These are phyloP conservation scores for Irpex rosettiformis DNA, from an alignment of 1,284 basidiomycete species.

Conservation along the genomic window DNA sequence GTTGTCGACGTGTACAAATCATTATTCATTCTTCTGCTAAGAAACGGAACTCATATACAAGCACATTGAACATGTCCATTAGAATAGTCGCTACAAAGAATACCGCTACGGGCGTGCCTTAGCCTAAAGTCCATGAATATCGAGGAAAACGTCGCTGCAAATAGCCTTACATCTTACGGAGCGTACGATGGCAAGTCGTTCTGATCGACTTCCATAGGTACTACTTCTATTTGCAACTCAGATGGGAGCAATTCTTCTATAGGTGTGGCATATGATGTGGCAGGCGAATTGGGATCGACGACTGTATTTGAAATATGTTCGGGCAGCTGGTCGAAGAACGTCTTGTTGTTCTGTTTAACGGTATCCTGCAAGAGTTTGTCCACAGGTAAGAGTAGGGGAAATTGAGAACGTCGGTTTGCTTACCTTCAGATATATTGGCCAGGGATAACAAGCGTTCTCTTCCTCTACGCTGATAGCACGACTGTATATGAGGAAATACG, in stretches of 20 bases:
- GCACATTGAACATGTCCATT: no score
- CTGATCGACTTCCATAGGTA: constrained; percentile 8
- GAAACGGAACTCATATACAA: no score
- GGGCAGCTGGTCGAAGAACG: constrained; percentile 26
- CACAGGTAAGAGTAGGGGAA: background rate
- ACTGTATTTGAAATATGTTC: constrained; percentile 20
- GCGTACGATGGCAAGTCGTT: background rate
- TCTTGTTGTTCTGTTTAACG: constrained; percentile 31
- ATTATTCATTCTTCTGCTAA: no score
- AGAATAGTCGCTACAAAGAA: no score
- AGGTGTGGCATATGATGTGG: constrained; percentile 18
- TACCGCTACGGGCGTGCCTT: no score
- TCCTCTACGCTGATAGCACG: constrained; percentile 40
- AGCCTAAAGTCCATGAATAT: background rate
- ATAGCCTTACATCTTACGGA: background rate
- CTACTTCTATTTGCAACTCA: background rate
- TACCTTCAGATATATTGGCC: constrained; percentile 43
- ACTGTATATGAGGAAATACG: constrained; percentile 72
- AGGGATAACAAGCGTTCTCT: constrained; percentile 27
- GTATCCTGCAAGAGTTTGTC: constrained; percentile 19
- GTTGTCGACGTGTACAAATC: background rate
- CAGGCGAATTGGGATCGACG: constrained; percentile 28
- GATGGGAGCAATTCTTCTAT: background rate
- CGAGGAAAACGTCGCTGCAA: background rate
- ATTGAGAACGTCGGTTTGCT: background rate